Percentiles rank a stretch among this genome's conserved stretches.
phyloP scores from a whole-genome alignment of 2,329 filamentous ascomycete species.

The Colletotrichum ledebouriae region DNA sequence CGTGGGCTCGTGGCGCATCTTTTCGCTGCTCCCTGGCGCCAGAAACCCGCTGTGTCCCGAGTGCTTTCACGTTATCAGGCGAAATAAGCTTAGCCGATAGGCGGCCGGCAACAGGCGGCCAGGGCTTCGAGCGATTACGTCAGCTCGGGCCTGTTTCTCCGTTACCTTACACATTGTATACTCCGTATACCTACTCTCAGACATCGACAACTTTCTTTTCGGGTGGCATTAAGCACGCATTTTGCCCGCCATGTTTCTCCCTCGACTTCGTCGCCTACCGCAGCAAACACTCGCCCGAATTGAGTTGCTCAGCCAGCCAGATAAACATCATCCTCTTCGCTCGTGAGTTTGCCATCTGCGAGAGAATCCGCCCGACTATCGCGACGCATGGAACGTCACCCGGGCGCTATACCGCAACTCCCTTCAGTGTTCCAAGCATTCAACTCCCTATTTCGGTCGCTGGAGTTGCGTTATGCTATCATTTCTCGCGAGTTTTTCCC shows the following conservation, averaged over 20 bases:
- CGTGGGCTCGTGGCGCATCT: no score
- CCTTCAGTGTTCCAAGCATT: not conserved
- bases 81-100: not conserved
- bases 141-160: constrained; percentile 14
- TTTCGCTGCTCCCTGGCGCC: no score
- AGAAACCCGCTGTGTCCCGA: not conserved
- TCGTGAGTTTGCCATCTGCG: no score
- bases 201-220: constrained; percentile 9
- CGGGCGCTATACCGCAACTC: not conserved
- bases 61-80: not conserved
- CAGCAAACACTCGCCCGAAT: not conserved
- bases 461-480: not conserved
- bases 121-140: constrained; percentile 15
- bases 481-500: not conserved
- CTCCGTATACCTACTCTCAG: no score
- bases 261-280: not conserved
- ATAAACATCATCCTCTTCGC: not conserved
- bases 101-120: not conserved
- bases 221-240: not conserved
- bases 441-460: not conserved
- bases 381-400: not conserved
- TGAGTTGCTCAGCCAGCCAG: not conserved
- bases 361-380: not conserved
- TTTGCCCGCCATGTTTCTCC: constrained; percentile 9
- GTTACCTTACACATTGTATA: no score